Evolutionary conservation across 1,284 basidiomycete genomes (phyloP), one percentile per base, ranked within the genome.

Genomic region (Grifola frondosa): DNA sequence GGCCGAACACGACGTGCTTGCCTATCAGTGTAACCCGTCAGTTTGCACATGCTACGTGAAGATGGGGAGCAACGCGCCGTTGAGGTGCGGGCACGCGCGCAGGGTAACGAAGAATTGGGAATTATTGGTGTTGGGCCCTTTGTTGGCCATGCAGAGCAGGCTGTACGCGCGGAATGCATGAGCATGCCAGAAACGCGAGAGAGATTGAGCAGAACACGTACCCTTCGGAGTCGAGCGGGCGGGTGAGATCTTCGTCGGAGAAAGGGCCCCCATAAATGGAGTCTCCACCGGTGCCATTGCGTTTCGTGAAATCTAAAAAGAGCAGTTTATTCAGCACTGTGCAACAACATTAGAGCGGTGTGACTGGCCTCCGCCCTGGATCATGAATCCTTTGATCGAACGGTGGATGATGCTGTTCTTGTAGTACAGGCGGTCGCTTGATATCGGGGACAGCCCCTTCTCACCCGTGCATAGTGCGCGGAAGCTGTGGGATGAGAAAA

Each of bases 391-490:
- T 17, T 80, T 74, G 48, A 95, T 93, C 22, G 86, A 83, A 20
- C 91, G 77, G 59, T 93, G 91, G 13, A 93, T 73, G 33, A 82
- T 80, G 45, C 77, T 80, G 57, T 81, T 81, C 65, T 89, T 91
- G 78, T 93, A 97, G 65, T 86, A 85, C 4, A 96, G 74, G 4
- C 86, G 82, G 11, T 77, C 67, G 33, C 84, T 78, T 0, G 82
- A 77, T 23, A 74, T 61, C 2, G 70, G 66, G 0, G 84, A 88
- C 1, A 83, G 59, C 12, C 91, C 91, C 59, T 83, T 85, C 62
- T 94, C 88, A 11, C 92, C 93, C 0, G 91, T 95, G 63, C 89
- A 93, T 45, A 97, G 71, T 9, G 84, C 84, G 34, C 91, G 82
- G 62, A 97, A 97, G 69, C 90, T 92, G 50, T 42, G 34, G 24